Evolutionary conservation across 192 early-diverging fungal genomes (phyloP).

Genomic region (Borealophlyctis nickersoniae): DNA sequence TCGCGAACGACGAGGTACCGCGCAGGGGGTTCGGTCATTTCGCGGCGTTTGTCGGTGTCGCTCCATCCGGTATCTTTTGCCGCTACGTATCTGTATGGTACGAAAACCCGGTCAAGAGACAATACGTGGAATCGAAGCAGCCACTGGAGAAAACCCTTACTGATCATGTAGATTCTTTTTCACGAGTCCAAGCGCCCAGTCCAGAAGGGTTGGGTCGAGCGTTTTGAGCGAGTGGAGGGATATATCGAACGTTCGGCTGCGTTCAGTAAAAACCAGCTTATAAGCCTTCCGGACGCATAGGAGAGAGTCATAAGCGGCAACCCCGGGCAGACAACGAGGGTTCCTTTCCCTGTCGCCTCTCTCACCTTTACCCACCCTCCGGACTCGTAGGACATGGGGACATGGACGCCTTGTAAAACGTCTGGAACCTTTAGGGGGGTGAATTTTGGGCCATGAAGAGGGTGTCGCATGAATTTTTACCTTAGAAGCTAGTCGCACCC

Average conservation of each 20-base stretch:
- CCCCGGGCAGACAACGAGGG: neutral
- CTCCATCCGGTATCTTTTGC: slow-evolving; percentile 67
- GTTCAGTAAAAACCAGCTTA: too few species aligned
- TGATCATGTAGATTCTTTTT: slow-evolving; percentile 60
- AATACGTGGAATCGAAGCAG: neutral
- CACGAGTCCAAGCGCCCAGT: slow-evolving; percentile 55
- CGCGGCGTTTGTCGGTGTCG: slow-evolving; percentile 48
- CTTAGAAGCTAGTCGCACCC: neutral
- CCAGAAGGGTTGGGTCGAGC: slow-evolving; percentile 17
- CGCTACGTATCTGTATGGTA: slow-evolving; percentile 47
- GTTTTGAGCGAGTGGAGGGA: slow-evolving; percentile 3
- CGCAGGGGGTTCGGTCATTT: slow-evolving; percentile 54
- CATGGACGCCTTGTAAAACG: neutral
- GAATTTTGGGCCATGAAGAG: neutral
- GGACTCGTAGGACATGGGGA: neutral
- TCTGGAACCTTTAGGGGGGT: neutral
- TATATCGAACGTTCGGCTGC: neutral
- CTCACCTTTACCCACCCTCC: neutral
- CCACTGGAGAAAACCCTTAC: slow-evolving; percentile 36
- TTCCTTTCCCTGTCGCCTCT: neutral
- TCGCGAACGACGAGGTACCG: slow-evolving; percentile 52
- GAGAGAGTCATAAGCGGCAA: too few species aligned
- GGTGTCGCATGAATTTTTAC: neutral
- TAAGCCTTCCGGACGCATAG: too few species aligned
- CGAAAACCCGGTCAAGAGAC: neutral